Conservation (phyloP, 371 early-diverging fungal species). For the Mortierella sp. region DNA sequence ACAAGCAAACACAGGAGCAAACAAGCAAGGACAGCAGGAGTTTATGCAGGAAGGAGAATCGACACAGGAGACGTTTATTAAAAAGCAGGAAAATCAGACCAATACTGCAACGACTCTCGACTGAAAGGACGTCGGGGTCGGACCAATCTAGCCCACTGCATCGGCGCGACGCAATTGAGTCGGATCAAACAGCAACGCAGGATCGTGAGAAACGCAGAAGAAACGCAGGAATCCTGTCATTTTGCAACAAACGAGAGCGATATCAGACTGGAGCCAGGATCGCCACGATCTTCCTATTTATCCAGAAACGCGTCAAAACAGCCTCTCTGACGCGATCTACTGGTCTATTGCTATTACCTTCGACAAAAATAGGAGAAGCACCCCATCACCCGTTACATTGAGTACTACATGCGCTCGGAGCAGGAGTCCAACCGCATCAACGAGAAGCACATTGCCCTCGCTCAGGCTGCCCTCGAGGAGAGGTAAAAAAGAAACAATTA, state of each 20-base stretch:
- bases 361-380: constrained; percentile 47
- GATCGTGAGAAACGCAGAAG: no score
- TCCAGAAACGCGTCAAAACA: not conserved
- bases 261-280: not conserved
- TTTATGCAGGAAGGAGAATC: not conserved
- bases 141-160: no score
- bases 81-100: not conserved
- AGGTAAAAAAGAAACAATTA: no score
- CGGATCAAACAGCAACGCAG: no score
- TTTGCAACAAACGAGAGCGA: no score
- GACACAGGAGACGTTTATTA: not conserved
- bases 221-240: no score
- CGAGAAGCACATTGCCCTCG: constrained; percentile 48
- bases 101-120: no score
- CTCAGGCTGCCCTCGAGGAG: constrained; percentile 39
- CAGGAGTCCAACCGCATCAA: constrained; percentile 52
- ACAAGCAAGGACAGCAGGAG: not conserved
- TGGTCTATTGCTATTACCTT: not conserved
- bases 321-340: not conserved
- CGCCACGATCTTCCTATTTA: not conserved
- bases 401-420: constrained; percentile 60
- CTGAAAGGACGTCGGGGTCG: no score
- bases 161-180: no score
- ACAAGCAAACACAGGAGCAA: not conserved
- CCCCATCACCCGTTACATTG: constrained; percentile 57